Conservation (phyloP, 1,139 yeast genomes). For the Yamadazyma oceani region DNA sequence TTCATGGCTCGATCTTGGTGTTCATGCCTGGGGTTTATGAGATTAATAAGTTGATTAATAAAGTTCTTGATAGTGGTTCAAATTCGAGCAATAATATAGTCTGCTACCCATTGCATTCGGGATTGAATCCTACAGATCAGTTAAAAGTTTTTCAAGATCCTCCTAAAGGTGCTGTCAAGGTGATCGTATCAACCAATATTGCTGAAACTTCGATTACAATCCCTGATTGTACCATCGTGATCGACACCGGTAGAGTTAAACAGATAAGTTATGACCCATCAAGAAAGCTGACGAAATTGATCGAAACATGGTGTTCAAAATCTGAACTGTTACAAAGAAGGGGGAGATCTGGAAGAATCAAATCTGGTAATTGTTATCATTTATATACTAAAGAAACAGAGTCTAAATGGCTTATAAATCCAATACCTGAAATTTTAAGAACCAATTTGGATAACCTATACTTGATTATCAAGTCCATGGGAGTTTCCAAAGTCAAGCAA, state of each 20-base stretch:
- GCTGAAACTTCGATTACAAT: constrained; percentile 90
- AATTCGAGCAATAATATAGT: constrained; percentile 19
- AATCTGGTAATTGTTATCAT: constrained; percentile 78
- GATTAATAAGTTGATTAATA: constrained; percentile 53
- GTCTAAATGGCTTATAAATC: constrained; percentile 61
- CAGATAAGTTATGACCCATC: constrained; percentile 68
- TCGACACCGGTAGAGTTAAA: constrained; percentile 86
- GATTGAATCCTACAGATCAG: constrained; percentile 81
- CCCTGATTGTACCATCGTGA: constrained; percentile 90
- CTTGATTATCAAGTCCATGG: constrained; percentile 86
- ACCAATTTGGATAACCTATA: constrained; percentile 81
- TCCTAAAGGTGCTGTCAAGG: constrained; percentile 59
- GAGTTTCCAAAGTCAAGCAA: constrained; percentile 64
- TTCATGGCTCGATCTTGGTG: constrained; percentile 70
- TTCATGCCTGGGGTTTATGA: constrained; percentile 93
- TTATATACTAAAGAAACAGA: constrained; percentile 68
- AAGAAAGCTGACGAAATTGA: constrained; percentile 66
- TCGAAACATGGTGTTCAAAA: constrained; percentile 84
- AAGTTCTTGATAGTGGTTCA: constrained; percentile 21
- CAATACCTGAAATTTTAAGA: constrained; percentile 86
- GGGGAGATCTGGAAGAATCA: constrained; percentile 98
- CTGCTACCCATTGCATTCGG: constrained; percentile 85
- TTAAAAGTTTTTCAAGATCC: constrained; percentile 60
- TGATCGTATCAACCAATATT: constrained; percentile 87
- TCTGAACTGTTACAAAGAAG: constrained; percentile 93